These are phyloP conservation scores for Daphne laureola DNA, from an alignment of 441 rosid species.

Conservation along the genomic window DNA sequence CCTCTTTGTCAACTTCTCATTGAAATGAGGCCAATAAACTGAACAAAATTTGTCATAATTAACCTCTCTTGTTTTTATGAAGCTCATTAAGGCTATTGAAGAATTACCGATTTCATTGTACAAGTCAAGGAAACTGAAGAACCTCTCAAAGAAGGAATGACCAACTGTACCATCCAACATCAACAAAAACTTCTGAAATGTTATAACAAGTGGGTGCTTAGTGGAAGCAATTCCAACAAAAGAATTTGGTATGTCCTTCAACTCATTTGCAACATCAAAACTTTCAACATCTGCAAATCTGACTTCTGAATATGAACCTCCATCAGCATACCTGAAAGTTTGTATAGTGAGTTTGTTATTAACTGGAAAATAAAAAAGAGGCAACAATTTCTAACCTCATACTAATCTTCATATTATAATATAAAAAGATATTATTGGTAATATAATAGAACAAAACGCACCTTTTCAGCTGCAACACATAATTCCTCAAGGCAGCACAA, in stretches of 20 bases:
- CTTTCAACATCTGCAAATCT: conserved; percentile 21
- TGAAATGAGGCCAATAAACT: conserved; percentile 49
- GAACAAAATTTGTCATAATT: conserved; percentile 37
- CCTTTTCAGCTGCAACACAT: conserved; percentile 39
- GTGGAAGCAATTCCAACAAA: conserved; percentile 24
- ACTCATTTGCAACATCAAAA: conserved; percentile 25
- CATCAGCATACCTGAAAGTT: conserved; percentile 26
- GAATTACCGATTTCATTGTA: conserved; percentile 13
- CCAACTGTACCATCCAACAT: conserved; percentile 58
- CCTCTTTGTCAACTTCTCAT: conserved; percentile 23
- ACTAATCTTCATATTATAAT: too few species aligned
- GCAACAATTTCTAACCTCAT: neutral
- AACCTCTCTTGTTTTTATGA: conserved; percentile 38
- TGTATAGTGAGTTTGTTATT: conserved; percentile 6
- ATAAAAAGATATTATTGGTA: too few species aligned
- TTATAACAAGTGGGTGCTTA: conserved; percentile 38
- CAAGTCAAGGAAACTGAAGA: conserved; percentile 22
- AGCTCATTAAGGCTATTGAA: conserved; percentile 20
- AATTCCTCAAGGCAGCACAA: conserved; percentile 41
- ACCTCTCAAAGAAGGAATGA: conserved; percentile 38
- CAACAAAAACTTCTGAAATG: conserved; percentile 43
- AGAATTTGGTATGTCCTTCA: conserved; percentile 41
- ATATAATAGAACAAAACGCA: conserved; percentile 7
- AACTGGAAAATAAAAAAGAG: neutral
- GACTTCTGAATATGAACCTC: conserved; percentile 20